A percentile compares a stretch with the other conserved stretches of the same genome.
These are phyloP conservation scores for Fusarium sororula DNA, from an alignment of 2,329 filamentous ascomycete genomes.

Conservation along the genomic window DNA sequence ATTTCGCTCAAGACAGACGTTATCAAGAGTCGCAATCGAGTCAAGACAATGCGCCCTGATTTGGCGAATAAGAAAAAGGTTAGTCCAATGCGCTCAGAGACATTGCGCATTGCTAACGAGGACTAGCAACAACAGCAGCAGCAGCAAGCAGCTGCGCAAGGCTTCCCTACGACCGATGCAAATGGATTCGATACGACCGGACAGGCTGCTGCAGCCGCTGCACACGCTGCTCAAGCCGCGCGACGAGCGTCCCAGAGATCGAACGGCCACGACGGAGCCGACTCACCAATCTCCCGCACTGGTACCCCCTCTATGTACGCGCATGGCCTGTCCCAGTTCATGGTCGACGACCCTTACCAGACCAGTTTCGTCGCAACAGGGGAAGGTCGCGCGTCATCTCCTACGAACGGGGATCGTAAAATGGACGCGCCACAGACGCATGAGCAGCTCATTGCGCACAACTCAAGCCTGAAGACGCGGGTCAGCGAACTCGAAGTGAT, in stretches of 20 bases:
- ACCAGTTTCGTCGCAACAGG: slow-evolving; percentile 59
- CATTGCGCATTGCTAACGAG: slow-evolving; percentile 7
- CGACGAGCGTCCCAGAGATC: slow-evolving; percentile 76
- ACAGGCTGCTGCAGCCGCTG: slow-evolving; percentile 62
- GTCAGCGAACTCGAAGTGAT: slow-evolving; percentile 96
- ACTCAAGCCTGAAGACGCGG: slow-evolving; percentile 90
- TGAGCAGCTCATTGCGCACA: slow-evolving; percentile 81
- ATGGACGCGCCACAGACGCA: slow-evolving; percentile 79
- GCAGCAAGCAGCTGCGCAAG: slow-evolving; percentile 53
- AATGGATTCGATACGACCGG: slow-evolving; percentile 67
- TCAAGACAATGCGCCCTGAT: slow-evolving; percentile 85
- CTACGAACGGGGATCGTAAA: slow-evolving; percentile 67
- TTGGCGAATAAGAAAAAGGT: slow-evolving; percentile 87
- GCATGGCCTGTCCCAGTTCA: slow-evolving; percentile 81
- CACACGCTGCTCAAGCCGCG: slow-evolving; percentile 59
- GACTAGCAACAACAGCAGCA: slow-evolving; percentile 40
- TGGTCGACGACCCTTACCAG: slow-evolving; percentile 77
- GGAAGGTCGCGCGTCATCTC: slow-evolving; percentile 61
- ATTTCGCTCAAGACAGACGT: slow-evolving; percentile 99
- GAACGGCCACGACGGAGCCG: slow-evolving; percentile 78
- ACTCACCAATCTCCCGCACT: slow-evolving; percentile 82
- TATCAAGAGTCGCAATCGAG: slow-evolving; percentile 98
- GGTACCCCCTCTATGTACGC: slow-evolving; percentile 80
- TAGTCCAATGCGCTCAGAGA: slow-evolving; percentile 29
- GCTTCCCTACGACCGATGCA: slow-evolving; percentile 54